Evolutionary conservation across 441 rosid genomes (phyloP).

Genomic region (Populus hybrid): DNA sequence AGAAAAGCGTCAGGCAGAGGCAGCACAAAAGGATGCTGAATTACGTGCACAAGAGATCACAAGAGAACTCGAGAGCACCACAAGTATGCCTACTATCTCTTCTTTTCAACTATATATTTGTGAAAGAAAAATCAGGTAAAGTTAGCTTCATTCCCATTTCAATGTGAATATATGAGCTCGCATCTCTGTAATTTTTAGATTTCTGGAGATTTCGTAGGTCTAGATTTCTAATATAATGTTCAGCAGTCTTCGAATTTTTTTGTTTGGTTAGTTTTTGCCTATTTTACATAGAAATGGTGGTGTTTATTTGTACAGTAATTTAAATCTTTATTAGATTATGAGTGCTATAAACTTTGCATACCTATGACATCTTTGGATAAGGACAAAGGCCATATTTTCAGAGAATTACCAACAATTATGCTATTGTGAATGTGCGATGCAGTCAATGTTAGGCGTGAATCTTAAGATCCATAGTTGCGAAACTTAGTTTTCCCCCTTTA

Average conservation of each 20-base stretch:
- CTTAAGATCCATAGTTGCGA: not conserved
- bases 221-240: not conserved
- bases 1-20: conserved; percentile 88
- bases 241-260: not conserved
- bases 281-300: not conserved
- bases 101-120: not conserved
- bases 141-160: not conserved
- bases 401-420: not conserved
- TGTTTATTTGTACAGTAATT: not conserved
- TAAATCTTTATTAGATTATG: not conserved
- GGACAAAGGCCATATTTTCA: not conserved
- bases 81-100: conserved; percentile 41
- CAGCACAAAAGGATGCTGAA: conserved; percentile 84
- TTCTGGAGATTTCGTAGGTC: not conserved
- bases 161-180: not conserved
- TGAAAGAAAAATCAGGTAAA: not conserved
- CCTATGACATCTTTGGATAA: not conserved
- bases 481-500: not conserved
- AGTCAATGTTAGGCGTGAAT: not conserved
- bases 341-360: not conserved
- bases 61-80: conserved; percentile 93
- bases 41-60: conserved; percentile 68
- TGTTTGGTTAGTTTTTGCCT: not conserved
- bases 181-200: not conserved
- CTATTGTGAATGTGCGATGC: not conserved